Percentiles rank a stretch among this genome's conserved stretches.
Conservation (phyloP, 2,329 filamentous ascomycete genomes). For the Chaetomiaceae sp. region DNA sequence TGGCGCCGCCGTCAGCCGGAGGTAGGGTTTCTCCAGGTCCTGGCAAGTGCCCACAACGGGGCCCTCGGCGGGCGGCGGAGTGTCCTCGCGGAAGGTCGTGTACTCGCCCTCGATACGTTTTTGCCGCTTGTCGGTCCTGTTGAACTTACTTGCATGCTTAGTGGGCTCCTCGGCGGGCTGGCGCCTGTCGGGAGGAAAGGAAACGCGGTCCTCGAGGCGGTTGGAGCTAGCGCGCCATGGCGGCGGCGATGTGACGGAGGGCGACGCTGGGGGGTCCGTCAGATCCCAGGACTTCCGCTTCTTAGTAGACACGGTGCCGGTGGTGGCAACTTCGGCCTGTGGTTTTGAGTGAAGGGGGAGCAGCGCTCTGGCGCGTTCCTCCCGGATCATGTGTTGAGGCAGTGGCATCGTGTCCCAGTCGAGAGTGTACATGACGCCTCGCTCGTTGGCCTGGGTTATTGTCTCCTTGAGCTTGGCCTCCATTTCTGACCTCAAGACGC, state of each 20-base stretch:
- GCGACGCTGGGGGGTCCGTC: conserved; percentile 32
- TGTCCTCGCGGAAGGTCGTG: conserved; percentile 50
- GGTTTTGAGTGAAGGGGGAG: conserved; percentile 11
- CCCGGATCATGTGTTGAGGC: conserved; percentile 75
- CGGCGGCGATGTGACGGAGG: not conserved
- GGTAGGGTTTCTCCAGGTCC: conserved; percentile 84
- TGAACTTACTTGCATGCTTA: conserved; percentile 75
- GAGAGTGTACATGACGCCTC: conserved; percentile 61
- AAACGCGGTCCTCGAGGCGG: conserved; percentile 69
- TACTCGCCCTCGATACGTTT: conserved; percentile 74
- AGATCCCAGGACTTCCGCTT: conserved; percentile 78
- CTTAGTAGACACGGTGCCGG: conserved; percentile 44
- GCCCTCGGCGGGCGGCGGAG: conserved; percentile 51
- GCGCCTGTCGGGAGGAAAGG: conserved; percentile 49
- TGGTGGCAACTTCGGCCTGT: conserved; percentile 10
- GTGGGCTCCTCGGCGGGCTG: conserved; percentile 35
- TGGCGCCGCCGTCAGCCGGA: conserved; percentile 85
- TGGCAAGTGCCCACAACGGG: conserved; percentile 84
- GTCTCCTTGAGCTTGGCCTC: conserved; percentile 78
- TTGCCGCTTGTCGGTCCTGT: conserved; percentile 79
- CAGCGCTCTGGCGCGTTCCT: conserved; percentile 48
- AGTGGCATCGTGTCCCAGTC: conserved; percentile 81
- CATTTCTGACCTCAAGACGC: conserved; percentile 63
- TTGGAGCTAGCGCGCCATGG: conserved; percentile 17
- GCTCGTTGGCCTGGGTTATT: conserved; percentile 76